Evolutionary conservation across 73 alveolate genomes (phyloP).

Genomic region (Paramecium octaurelia): DNA sequence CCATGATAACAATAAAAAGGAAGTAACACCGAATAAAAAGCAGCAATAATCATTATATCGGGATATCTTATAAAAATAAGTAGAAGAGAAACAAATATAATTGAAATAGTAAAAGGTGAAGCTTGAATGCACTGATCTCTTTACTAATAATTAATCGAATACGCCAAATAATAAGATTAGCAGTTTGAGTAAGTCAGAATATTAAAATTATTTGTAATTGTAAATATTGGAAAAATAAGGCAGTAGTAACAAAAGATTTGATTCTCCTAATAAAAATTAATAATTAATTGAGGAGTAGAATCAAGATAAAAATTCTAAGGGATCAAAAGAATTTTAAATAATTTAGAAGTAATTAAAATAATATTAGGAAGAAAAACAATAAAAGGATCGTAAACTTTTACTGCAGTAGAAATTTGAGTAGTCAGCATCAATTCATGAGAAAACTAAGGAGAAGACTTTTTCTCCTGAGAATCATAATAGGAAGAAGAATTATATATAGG

Average conservation of each 20-base stretch:
- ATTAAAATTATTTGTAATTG: not conserved
- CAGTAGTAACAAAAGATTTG: not conserved
- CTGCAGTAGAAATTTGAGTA: not conserved
- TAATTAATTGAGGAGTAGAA: not conserved
- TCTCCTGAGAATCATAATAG: not conserved
- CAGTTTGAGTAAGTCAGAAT: not conserved
- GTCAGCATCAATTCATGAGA: not conserved
- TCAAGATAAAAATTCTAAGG: not conserved
- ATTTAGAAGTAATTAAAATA: not conserved
- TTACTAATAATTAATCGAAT: not conserved
- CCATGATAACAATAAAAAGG: not conserved
- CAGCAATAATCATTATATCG: not conserved
- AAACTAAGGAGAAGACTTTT: not conserved
- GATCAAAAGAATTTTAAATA: not conserved
- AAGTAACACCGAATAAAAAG: not conserved
- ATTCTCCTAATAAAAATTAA: not conserved
- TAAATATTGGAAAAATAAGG: not conserved
- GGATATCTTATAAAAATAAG: not conserved
- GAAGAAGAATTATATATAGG: not conserved
- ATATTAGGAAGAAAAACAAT: not conserved
- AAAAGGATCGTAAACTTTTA: not conserved
- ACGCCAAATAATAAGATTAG: not conserved
- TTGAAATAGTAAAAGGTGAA: not conserved
- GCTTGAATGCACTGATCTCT: not conserved
- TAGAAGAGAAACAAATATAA: not conserved